Evolutionary conservation across 306 rosid genomes (phyloP), one percentile per base, ranked within the genome.

Genomic region (Begonia masoniana): DNA sequence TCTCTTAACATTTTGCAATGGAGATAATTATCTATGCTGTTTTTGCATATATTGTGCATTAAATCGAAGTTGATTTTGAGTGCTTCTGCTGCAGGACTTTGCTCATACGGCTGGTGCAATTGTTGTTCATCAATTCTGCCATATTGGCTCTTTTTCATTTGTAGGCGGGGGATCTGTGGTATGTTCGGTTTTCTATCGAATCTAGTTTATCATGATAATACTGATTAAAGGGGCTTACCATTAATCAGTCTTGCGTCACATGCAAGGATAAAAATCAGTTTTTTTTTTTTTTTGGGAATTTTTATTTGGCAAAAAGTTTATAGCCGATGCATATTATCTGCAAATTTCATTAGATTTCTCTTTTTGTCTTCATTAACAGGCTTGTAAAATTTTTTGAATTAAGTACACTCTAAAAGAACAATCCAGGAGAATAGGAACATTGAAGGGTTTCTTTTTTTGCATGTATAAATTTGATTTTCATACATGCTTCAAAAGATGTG

Each of bases 151-250:
- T 26, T 81, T 75, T 75, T 78, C 96, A 31, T 91, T 91, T 62
- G 72, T 86, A 52, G 96, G 94, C 43, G 94, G 88, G 59, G 99
- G 99, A 60, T 81, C 99, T 5, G 85, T 83, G 94, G 97, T 91
- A 85, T 42, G 84, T 2, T 72, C 68, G 21, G 43, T 47, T 13
- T 47, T 55, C 14, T 45, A 45, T 45, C 6, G n/a, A 45, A 45
- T 12, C 13, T 45, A 7, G 49, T 31, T 31, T 31, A 6, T 7
- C 8, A 31, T 31, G 39, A 31, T 31, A 31, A 31, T 31, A 31
- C 1, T 31, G 39, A 31, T 7, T 6, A 31, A 31, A 7, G 8
- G 9, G 7, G 39, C 39, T 31, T 31, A 31, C 39, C 8, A 31
- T 7, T 31, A 7, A 31, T 31, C 39, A 7, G 39, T 31, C 39